Base-by-base conservation (phyloP, 208 protist species). In the Wallacemonas sp. region DNA sequence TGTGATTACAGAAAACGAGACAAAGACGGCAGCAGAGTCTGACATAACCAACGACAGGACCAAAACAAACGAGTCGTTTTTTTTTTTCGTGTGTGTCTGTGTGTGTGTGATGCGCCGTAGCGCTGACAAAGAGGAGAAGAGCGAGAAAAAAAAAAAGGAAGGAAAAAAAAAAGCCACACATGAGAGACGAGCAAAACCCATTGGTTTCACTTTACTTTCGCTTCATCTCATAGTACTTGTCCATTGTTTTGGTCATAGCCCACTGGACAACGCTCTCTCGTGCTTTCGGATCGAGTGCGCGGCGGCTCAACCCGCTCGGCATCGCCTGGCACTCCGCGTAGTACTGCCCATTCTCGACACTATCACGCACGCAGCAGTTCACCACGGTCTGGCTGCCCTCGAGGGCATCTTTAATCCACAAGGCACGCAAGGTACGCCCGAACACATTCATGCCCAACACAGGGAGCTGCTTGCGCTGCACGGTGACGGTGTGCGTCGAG, bases 221-320 rank as follows among this genome's bases (percentile, higher is more conserved):
- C 28, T 58, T 58, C 51, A 58, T 58, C 51, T 58, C 51, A 72
- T 93, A 90, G 72, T 93, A 90, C 72, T 85, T 93, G 44, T 80
- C 80, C 21, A 90, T 90, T 19, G 87, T 90, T 62, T 90, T 93
- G n/a, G 77, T 64, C 82, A 93, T 88, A 0, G 81, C 87, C 87
- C 87, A 93, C 17, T 77, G 79, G 21, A 93, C 68, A 0, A 93
- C 87, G 38, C 88, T 84, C 11, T 85, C 72, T 5, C 87, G 70
- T 58, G 74, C 78, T 27, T 64, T 68, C 5, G 72, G 27, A 66
- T 87, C 77, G 36, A 91, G 74, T 22, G 87, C 78, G 17, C 81
- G 78, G 31, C 70, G 76, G 71, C 82, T 89, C 33, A 91, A 68
- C 9, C 84, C 87, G 28, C 72, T 70, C 34, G 78, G 81, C 82